phyloP scores from a whole-genome alignment of 768 basidiomycete genomes.

The Sistotremastrum niveocremeum region DNA sequence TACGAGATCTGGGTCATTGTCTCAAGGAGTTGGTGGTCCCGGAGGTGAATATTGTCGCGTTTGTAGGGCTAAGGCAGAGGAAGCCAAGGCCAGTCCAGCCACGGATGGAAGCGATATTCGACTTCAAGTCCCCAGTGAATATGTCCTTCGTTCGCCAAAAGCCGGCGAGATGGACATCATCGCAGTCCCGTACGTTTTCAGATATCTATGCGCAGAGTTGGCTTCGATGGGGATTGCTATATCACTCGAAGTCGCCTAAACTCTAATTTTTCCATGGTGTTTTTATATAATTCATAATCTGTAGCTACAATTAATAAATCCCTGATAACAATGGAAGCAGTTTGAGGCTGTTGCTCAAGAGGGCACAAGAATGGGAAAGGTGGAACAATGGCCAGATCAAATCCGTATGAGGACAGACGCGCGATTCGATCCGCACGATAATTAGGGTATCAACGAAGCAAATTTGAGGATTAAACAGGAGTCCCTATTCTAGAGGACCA shows the following conservation, averaged over 20 bases:
- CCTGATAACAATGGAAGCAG: too few relatives aligned
- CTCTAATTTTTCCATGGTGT: too few relatives aligned
- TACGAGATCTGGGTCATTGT: not conserved
- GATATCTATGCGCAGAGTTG: slow-evolving; percentile 88
- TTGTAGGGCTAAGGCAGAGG: slow-evolving; percentile 64
- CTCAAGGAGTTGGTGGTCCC: slow-evolving; percentile 28
- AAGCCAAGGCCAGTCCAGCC: slow-evolving; percentile 29
- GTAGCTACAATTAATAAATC: too few relatives aligned
- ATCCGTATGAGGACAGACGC: too few relatives aligned
- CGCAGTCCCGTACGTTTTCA: slow-evolving; percentile 90
- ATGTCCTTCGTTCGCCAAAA: slow-evolving; percentile 49
- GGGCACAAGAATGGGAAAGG: too few relatives aligned
- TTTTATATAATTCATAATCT: too few relatives aligned
- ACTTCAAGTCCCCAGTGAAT: slow-evolving; percentile 53
- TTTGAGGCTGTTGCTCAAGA: too few relatives aligned
- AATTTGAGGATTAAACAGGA: too few relatives aligned
- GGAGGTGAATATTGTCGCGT: slow-evolving; percentile 91
- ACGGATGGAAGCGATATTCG: slow-evolving; percentile 28
- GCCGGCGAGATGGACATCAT: slow-evolving; percentile 88
- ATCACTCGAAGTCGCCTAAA: slow-evolving; percentile 48
- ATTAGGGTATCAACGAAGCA: too few relatives aligned
- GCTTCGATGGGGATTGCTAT: slow-evolving; percentile 98
- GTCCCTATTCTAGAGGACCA: too few relatives aligned
- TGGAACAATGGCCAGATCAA: too few relatives aligned
- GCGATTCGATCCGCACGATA: too few relatives aligned